Evolutionary conservation across 176 grass and related monocot genomes (phyloP), one percentile per base, ranked within the genome.

Genomic region (Leersia perrieri): DNA sequence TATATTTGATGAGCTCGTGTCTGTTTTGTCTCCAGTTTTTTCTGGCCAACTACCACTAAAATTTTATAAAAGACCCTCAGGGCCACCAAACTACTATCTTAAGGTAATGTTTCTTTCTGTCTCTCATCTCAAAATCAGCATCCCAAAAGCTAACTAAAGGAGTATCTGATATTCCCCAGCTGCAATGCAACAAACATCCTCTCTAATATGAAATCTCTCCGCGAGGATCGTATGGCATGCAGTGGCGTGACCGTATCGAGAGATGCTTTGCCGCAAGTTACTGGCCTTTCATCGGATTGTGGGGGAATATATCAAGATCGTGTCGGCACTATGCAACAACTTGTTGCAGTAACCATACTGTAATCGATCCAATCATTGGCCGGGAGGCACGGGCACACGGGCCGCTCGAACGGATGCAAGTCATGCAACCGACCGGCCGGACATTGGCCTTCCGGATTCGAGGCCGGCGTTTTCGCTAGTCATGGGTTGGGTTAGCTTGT

Each of bases 211-310:
- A 42, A 31, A 18, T 74, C 58, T 62, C 51, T 65, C 65, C 31
- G 70, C 27, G 30, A 74, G 22, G 28, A 32, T 83, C 28, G 79
- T 38, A 25, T 63, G 20, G 5, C n/a, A n/a, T n/a, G n/a, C 40
- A 28, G 7, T 51, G 61, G 28, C 36, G 4, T 26, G n/a, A 51
- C 61, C 26, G 22, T 55, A 40, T 25, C 18, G 8, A 63, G 32
- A 44, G 27, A 71, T 81, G 76, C 55, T 81, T 34, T 76, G 23
- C 44, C 44, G 41, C 31, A 5, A 63, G 26, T 69, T 27, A 55
- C 30, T 76, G 28, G 42, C 60, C 55, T 85, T 63, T 76, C 14
- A 64, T 76, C 41, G 39, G 71, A 80, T 85, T 57, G 41, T 18
- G 23, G 4, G 4, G 22, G 74, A 83, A 40, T 68, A 61, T 60